A percentile compares a stretch with the other conserved stretches of the same genome.
Evolutionary conservation across 768 basidiomycete genomes (phyloP).

Genomic region (Cyathus striatus): DNA sequence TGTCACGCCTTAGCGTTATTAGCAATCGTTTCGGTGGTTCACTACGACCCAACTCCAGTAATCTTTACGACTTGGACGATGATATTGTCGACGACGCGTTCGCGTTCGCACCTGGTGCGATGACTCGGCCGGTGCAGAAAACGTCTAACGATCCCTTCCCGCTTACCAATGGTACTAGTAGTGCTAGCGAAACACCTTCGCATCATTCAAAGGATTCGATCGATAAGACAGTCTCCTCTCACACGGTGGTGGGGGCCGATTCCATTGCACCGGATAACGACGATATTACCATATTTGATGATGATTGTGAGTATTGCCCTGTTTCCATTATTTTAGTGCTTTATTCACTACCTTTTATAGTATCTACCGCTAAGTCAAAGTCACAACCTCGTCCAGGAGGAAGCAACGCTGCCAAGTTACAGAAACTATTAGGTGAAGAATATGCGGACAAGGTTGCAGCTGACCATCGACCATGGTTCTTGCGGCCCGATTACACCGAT

Average conservation of each 20-base stretch:
- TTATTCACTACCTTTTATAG: slow-evolving; percentile 1
- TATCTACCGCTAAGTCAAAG: slow-evolving; percentile 13
- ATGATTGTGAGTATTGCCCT: slow-evolving; percentile 41
- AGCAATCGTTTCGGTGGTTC: slow-evolving; percentile 42
- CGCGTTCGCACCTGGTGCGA: slow-evolving; percentile 37
- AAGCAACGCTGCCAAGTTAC: slow-evolving; percentile 57
- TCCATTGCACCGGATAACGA: slow-evolving; percentile 7
- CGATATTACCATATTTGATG: slow-evolving; percentile 25
- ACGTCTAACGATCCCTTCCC: slow-evolving; percentile 21
- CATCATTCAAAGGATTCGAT: slow-evolving; percentile 17
- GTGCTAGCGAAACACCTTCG: slow-evolving; percentile 5
- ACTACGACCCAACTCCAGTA: slow-evolving; percentile 28
- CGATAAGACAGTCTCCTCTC: slow-evolving; percentile 19
- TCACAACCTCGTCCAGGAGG: slow-evolving; percentile 26
- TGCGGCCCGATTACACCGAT: slow-evolving; percentile 79
- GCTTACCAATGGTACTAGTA: slow-evolving; percentile 13
- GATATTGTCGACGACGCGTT: slow-evolving; percentile 57
- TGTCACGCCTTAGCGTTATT: slow-evolving; percentile 63
- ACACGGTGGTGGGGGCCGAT: slow-evolving; percentile 10
- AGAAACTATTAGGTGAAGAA: slow-evolving; percentile 61
- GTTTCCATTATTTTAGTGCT: no score
- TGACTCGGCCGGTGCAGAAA: slow-evolving; percentile 12
- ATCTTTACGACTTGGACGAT: slow-evolving; percentile 27
- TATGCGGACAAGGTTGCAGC: slow-evolving; percentile 38
- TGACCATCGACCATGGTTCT: slow-evolving; percentile 71